A percentile compares a stretch with the other conserved stretches of the same genome.
phyloP scores from a whole-genome alignment of 768 basidiomycete species.

The Boletus fagicola region DNA sequence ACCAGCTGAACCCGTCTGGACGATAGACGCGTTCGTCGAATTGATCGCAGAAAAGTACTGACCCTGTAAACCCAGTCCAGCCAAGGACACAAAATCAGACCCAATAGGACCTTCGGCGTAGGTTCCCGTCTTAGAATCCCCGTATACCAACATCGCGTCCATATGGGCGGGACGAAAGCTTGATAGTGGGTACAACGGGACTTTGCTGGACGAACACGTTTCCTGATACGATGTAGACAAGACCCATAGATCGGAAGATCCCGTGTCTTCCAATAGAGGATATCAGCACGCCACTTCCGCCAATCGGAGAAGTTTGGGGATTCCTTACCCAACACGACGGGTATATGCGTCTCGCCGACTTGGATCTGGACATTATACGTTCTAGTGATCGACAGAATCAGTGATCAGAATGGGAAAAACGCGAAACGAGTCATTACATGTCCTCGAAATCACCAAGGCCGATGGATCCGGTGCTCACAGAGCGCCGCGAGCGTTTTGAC shows the following conservation, averaged over 20 bases:
- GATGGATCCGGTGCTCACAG: slow-evolving; percentile 34
- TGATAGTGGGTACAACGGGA: slow-evolving; percentile 49
- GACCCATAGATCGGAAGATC: slow-evolving; percentile 78
- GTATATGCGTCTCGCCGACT: slow-evolving; percentile 50
- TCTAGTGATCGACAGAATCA: slow-evolving; percentile 34
- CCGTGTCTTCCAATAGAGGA: slow-evolving; percentile 52
- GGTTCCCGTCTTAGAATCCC: slow-evolving; percentile 70
- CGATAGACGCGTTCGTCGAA: slow-evolving; percentile 63
- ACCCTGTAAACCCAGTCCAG: slow-evolving; percentile 45
- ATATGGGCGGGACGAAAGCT: slow-evolving; percentile 48
- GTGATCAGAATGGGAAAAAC: slow-evolving; percentile 1
- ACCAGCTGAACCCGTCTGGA: slow-evolving; percentile 55
- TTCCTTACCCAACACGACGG: slow-evolving; percentile 58
- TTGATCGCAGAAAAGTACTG: slow-evolving; percentile 69
- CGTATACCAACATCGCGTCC: slow-evolving; percentile 55
- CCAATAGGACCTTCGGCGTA: slow-evolving; percentile 66
- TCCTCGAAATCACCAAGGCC: slow-evolving; percentile 63
- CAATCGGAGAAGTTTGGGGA: neutral
- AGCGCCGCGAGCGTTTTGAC: slow-evolving; percentile 6
- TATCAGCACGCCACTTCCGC: neutral
- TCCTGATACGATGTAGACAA: slow-evolving; percentile 54
- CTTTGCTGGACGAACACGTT: slow-evolving; percentile 37
- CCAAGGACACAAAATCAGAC: slow-evolving; percentile 53
- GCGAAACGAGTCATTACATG: slow-evolving; percentile 43
- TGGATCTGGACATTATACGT: slow-evolving; percentile 61